Conservation (phyloP, 2,329 filamentous ascomycete species). For the Claviceps sp. region DNA sequence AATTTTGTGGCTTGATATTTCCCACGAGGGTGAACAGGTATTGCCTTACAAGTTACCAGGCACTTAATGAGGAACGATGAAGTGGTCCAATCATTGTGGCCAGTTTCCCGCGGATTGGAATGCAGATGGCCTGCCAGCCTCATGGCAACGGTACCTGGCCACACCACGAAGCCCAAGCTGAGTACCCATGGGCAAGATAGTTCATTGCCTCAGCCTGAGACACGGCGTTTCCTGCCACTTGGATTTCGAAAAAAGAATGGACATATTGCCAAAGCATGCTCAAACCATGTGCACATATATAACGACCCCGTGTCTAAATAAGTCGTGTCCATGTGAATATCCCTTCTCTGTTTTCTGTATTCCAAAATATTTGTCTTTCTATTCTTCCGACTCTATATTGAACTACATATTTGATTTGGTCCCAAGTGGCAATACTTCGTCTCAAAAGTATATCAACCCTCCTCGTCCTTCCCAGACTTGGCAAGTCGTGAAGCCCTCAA, state of each 20-base stretch:
- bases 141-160: neutral
- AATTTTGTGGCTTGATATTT: neutral
- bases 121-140: neutral
- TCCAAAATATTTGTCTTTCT: neutral
- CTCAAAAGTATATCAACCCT: neutral
- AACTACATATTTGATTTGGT: neutral
- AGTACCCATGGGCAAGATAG: neutral
- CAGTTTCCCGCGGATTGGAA: neutral
- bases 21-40: too few relatives aligned
- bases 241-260: neutral
- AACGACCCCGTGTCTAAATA: conserved; percentile 2
- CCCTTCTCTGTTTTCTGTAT: conserved; percentile 1
- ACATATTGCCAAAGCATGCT: neutral
- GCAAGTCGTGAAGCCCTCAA: too few relatives aligned
- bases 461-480: neutral
- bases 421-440: too few relatives aligned
- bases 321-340: neutral
- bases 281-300: conserved; percentile 2
- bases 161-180: neutral
- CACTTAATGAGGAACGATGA: neutral
- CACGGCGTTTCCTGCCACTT: conserved; percentile 3
- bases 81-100: neutral
- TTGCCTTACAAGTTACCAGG: too few relatives aligned
- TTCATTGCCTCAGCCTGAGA: neutral
- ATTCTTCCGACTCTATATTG: neutral